These are phyloP conservation scores for Starmerella tilneyi DNA, from an alignment of 805 yeast genomes.

Conservation along the genomic window DNA sequence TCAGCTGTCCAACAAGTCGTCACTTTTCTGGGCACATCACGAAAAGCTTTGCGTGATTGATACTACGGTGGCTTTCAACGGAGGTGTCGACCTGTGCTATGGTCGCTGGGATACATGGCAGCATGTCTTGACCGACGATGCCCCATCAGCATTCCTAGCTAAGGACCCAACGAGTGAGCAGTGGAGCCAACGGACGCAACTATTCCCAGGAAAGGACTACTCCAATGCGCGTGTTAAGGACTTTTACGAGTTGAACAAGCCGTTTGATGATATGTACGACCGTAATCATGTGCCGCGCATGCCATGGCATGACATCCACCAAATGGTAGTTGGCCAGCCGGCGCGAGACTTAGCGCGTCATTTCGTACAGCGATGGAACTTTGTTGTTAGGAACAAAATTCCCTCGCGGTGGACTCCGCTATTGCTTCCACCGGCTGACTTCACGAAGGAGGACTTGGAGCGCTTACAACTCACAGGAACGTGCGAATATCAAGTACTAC, in stretches of 20 bases:
- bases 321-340: slow-evolving; percentile 87
- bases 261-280: slow-evolving; percentile 87
- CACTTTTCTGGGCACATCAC: slow-evolving; percentile 98
- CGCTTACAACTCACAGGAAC: slow-evolving; percentile 58
- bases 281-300: slow-evolving; percentile 72
- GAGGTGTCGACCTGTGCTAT: slow-evolving; percentile 91
- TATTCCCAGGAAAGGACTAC: slow-evolving; percentile 94
- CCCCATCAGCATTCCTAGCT: slow-evolving; percentile 33
- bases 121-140: slow-evolving; percentile 78
- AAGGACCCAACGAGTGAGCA: slow-evolving; percentile 33
- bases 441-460: slow-evolving; percentile 58
- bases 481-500: slow-evolving; percentile 79
- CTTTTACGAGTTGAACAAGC: slow-evolving; percentile 67
- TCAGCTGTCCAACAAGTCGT: slow-evolving; percentile 73
- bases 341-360: slow-evolving; percentile 90
- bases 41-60: slow-evolving; percentile 84
- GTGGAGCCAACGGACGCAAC: slow-evolving; percentile 36
- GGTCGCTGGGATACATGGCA: slow-evolving; percentile 97
- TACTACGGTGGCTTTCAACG: slow-evolving; percentile 77
- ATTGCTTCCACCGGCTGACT: slow-evolving; percentile 84
- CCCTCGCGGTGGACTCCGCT: slow-evolving; percentile 92
- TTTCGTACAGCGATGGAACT: slow-evolving; percentile 97
- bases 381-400: slow-evolving; percentile 78
- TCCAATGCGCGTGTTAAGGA: slow-evolving; percentile 92
- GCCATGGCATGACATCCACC: slow-evolving; percentile 99